Base-by-base conservation (phyloP, 2,329 filamentous ascomycete genomes). In the Fusarium camptoceras region DNA sequence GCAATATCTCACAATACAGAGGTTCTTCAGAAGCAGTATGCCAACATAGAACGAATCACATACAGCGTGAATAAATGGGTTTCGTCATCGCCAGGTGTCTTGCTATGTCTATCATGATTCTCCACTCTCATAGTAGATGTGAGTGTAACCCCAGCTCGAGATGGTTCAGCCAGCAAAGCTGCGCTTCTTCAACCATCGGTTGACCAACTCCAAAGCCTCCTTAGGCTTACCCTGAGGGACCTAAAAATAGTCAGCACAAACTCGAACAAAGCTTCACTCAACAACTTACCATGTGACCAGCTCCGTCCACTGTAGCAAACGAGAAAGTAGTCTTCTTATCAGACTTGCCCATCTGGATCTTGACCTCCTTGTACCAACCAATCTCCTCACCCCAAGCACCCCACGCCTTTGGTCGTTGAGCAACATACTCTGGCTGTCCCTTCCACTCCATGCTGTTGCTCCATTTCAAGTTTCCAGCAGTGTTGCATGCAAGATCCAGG, bases 401-500 rank as follows among this genome's bases (percentile, higher is more conserved):
- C 71, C 71, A 73, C 0, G 44, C 24, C 43, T 20, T 55, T 3
- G 50, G 60, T 2, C 22, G 8, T 20, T 70, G 71, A 2, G 71
- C 47, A 18, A 70, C 71, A n/a, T 72, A 73, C 4, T 57, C 71
- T 1, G 71, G 58, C 5, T 73, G 71, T 8, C 71, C 71, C 4
- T 55, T 60, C 71, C 71, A 73, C 0, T 55, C 31, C 43, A 72
- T 44, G 1, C 51, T 46, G 30, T 71, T 51, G 1, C 55, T 72
- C 71, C 71, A 73, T 46, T 49, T 51, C 8, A 73, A 2, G 25
- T 73, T 73, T 6, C 71, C 71, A 3, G 71, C 64, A 0, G 68
- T 73, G 14, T 73, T 73, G 25, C 71, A 73, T 1, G 71, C 71
- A 0, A 73, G 59, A 11, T 73, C 71, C 2, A 73, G 12, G 3